Conservation (phyloP, 2,329 filamentous ascomycete species). For the Cordyceps tenuipes region DNA sequence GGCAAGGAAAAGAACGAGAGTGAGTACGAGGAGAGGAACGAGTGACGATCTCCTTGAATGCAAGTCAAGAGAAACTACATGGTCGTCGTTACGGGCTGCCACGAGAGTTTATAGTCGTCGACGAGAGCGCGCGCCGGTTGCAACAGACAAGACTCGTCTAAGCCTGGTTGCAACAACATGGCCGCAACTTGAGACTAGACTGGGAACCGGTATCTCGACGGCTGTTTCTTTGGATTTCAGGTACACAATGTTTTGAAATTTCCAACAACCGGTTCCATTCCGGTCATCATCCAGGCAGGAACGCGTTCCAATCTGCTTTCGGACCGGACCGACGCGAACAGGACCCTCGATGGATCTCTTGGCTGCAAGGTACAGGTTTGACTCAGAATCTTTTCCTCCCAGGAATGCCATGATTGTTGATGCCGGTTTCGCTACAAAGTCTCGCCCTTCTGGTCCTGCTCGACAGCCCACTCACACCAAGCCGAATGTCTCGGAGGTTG, state of each 20-base stretch:
- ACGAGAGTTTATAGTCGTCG: background rate
- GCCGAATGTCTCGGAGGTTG: background rate
- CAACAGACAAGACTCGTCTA: no score
- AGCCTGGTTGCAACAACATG: background rate
- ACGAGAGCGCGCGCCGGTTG: no score
- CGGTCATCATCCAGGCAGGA: background rate
- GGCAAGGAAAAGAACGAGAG: no score
- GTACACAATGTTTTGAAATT: background rate
- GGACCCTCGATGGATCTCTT: no score
- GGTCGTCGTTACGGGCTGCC: background rate
- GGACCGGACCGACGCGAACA: no score
- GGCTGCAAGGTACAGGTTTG: no score
- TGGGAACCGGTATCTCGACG: background rate
- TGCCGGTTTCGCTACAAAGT: no score
- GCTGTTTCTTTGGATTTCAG: background rate
- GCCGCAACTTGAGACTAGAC: background rate
- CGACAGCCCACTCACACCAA: conserved; percentile 2
- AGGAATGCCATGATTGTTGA: no score
- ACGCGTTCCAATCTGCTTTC: background rate
- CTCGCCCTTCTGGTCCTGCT: background rate
- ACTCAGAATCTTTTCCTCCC: no score
- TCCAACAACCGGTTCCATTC: background rate
- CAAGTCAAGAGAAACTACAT: background rate
- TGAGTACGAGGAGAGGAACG: background rate
- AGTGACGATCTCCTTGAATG: background rate